These are phyloP conservation scores for Fraxinus anomala DNA, from an alignment of 257 asterid genomes.

Conservation along the genomic window DNA sequence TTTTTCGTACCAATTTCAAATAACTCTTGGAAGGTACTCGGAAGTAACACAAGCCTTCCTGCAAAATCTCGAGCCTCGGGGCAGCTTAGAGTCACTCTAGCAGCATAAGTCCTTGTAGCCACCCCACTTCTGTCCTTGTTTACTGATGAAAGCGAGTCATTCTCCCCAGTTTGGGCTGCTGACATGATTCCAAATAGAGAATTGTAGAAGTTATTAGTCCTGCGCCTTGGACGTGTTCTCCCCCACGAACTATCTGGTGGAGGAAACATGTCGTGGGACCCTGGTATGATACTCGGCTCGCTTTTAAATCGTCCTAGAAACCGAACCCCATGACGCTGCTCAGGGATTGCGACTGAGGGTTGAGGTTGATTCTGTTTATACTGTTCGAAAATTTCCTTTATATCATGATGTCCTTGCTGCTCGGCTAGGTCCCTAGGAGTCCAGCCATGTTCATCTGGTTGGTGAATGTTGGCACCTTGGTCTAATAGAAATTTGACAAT, in stretches of 20 bases:
- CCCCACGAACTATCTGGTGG: constrained; percentile 48
- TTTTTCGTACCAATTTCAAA: constrained; percentile 47
- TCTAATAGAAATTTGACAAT: constrained; percentile 44
- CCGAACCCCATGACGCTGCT: constrained; percentile 42
- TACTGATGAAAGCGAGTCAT: constrained; percentile 27
- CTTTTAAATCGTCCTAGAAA: constrained; percentile 49
- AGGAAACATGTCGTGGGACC: constrained; percentile 32
- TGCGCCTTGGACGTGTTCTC: constrained; percentile 52
- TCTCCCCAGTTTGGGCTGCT: constrained; percentile 55
- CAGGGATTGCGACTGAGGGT: constrained; percentile 21
- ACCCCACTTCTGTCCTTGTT: constrained; percentile 24
- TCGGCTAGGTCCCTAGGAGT: constrained; percentile 48
- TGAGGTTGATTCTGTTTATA: constrained; percentile 24
- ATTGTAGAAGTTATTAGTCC: constrained; percentile 57
- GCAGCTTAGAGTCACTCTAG: constrained; percentile 68
- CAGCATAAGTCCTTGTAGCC: constrained; percentile 26
- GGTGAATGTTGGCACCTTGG: constrained; percentile 44
- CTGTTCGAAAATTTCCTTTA: constrained; percentile 40
- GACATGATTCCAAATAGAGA: constrained; percentile 86
- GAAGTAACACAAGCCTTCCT: constrained; percentile 66
- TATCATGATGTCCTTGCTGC: constrained; percentile 58
- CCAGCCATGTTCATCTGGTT: constrained; percentile 46
- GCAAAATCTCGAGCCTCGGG: constrained; percentile 63
- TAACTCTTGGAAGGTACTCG: constrained; percentile 57
- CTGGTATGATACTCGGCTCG: constrained; percentile 38